Base-by-base conservation (phyloP, 768 basidiomycete species). In the Lactarius deliciosus region DNA sequence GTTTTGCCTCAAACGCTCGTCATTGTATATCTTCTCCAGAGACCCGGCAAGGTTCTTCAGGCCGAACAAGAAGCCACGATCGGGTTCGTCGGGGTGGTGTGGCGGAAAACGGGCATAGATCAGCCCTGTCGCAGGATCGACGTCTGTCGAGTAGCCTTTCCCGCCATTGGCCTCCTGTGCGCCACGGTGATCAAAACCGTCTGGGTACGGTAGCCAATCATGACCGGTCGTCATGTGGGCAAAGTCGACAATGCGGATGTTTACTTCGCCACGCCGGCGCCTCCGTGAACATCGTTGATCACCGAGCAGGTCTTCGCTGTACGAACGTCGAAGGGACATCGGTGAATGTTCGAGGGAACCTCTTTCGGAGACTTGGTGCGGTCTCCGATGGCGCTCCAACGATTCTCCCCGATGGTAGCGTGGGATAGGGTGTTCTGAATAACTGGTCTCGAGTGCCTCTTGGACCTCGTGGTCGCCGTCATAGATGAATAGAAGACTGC, bases 181-280 rank as follows among this genome's bases (percentile, higher is more conserved):
- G 36, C 75, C 72, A 50, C 72, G 66, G 41, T 76, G 77, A 65
- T 79, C 80, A 41, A 79, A 75, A 25, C 81, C 76, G 3, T 82
- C 77, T 2, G 88, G 84, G 73, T 84, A 83, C 13, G 88, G 83
- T 53, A 91, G 77, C 85, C 93, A 98, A 76, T 99, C 97, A 28
- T 83, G 83, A 15, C 97, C 97, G 1, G 96, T 98, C 10, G 95
- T 98, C 60, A 97, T 98, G 74, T 98, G 96, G 15, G 96, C 97
- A 78, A 99, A 99, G 77, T 99, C 97, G 63, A 99, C 97, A 60
- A 99, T 87, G 41, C 96, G 93, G 68, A 99, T 91, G 74, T 92
- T 94, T 66, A 98, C 85, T 75, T 97, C 96, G 38, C 97, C 97
- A 28, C 92, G 81, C 74, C 88, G 90, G 65, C 88, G 86, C 61